These are phyloP conservation scores for Diaporthe batatas DNA, from an alignment of 2,329 filamentous ascomycete genomes.

Conservation along the genomic window DNA sequence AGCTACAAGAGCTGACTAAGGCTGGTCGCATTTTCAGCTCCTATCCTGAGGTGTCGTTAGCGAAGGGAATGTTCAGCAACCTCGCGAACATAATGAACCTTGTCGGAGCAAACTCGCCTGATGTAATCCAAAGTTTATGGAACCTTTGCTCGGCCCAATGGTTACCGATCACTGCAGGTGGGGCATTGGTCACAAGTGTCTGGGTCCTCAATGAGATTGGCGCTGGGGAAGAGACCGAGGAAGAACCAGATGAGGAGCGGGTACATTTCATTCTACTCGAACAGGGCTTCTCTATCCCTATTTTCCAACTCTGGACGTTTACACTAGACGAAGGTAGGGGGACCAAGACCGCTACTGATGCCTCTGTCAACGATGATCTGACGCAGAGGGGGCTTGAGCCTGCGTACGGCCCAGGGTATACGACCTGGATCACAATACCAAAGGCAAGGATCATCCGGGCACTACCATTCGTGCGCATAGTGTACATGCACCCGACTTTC, in stretches of 20 bases:
- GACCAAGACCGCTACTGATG: constrained; percentile 12
- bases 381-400: constrained; percentile 3
- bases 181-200: neutral
- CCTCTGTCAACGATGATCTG: constrained; percentile 9
- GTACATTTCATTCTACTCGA: constrained; percentile 12
- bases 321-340: neutral
- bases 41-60: neutral
- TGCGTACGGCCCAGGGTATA: constrained; percentile 21
- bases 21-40: neutral
- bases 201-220: neutral
- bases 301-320: constrained; percentile 12
- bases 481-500: neutral
- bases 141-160: neutral
- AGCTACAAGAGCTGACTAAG: constrained; percentile 3
- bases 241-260: neutral
- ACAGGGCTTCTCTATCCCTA: neutral
- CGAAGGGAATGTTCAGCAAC: neutral
- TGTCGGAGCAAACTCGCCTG: neutral
- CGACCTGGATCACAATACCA: neutral
- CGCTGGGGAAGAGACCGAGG: too few species aligned
- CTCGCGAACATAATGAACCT: constrained; percentile 7
- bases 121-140: constrained; percentile 3
- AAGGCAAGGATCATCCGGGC: neutral
- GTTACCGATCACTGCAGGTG: constrained; percentile 10
- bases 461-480: neutral